A percentile compares a stretch with the other conserved stretches of the same genome.
Evolutionary conservation across 1,284 basidiomycete genomes (phyloP).

Genomic region (Cerrena zonata): DNA sequence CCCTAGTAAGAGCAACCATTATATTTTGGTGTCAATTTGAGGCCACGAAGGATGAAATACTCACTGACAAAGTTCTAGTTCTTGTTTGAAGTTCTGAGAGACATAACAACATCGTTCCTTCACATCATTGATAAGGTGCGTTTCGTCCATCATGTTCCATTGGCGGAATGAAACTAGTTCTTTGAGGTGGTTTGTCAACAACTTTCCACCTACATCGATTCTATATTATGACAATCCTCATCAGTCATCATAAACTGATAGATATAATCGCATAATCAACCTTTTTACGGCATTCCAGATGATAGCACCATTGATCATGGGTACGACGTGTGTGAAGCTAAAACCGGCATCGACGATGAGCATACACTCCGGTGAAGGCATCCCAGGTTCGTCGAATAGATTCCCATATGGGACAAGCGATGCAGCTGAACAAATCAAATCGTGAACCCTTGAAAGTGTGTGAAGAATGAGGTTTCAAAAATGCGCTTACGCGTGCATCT

Average conservation of each 20-base stretch:
- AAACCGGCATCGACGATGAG: slow-evolving; percentile 87
- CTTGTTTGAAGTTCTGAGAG: slow-evolving; percentile 63
- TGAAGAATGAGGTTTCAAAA: no score
- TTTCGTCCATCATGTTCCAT: slow-evolving; percentile 98
- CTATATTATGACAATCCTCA: slow-evolving; percentile 34
- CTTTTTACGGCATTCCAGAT: slow-evolving; percentile 78
- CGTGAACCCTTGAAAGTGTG: slow-evolving; percentile 14
- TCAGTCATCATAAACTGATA: slow-evolving; percentile 3
- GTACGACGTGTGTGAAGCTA: slow-evolving; percentile 87
- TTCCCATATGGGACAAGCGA: slow-evolving; percentile 68
- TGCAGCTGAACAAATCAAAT: slow-evolving; percentile 58
- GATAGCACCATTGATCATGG: slow-evolving; percentile 71
- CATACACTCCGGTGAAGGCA: slow-evolving; percentile 66
- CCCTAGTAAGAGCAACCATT: slow-evolving; percentile 29
- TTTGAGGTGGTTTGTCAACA: slow-evolving; percentile 91
- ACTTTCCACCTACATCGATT: slow-evolving; percentile 88
- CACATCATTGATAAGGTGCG: slow-evolving; percentile 84
- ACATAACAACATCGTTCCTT: slow-evolving; percentile 88
- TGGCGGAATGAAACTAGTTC: slow-evolving; percentile 90
- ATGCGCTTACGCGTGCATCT: slow-evolving; percentile 73
- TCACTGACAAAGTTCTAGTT: slow-evolving; percentile 78
- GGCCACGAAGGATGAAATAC: slow-evolving; percentile 23
- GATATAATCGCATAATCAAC: slow-evolving; percentile 33
- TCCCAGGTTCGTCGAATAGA: slow-evolving; percentile 45
- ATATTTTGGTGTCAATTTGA: slow-evolving; percentile 6